Evolutionary conservation across 116 monocot genomes (phyloP).

Genomic region (Phalaenopsis hybrid): DNA sequence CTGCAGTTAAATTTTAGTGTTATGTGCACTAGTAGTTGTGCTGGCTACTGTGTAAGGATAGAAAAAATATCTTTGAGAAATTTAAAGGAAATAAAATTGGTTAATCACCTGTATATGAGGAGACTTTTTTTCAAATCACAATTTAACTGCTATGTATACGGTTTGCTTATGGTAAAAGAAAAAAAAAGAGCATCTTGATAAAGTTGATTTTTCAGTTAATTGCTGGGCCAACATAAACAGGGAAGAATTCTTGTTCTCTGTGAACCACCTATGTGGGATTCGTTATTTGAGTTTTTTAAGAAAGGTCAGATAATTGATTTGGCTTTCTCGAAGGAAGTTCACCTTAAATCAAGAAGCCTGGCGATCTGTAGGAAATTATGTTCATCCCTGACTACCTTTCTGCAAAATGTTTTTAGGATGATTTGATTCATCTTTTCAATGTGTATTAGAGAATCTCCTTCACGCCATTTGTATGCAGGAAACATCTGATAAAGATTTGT

Average conservation of each 20-base stretch:
- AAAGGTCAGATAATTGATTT: not conserved
- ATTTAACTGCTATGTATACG: not conserved
- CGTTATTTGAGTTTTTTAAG: not conserved
- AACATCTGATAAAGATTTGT: constrained; percentile 90
- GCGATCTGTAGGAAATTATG: not conserved
- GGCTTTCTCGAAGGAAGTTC: not conserved
- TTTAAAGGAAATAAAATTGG: too few species aligned
- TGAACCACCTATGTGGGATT: not conserved
- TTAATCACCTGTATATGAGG: too few species aligned
- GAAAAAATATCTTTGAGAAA: too few species aligned
- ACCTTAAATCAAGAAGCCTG: not conserved
- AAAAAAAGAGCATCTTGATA: not conserved
- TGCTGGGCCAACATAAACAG: not conserved
- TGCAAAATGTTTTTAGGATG: not conserved
- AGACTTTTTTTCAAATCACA: too few species aligned
- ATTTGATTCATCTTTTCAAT: constrained; percentile 1
- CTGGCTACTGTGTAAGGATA: too few species aligned
- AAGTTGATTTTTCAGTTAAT: not conserved
- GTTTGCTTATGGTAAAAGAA: not conserved
- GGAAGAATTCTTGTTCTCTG: not conserved
- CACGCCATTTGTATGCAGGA: constrained; percentile 46
- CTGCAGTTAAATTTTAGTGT: too few species aligned
- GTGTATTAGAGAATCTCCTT: not conserved
- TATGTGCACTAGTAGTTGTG: too few species aligned
- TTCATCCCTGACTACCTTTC: not conserved